phyloP scores from a whole-genome alignment of 352 stramenopile species.

The Pythium aquatile region DNA sequence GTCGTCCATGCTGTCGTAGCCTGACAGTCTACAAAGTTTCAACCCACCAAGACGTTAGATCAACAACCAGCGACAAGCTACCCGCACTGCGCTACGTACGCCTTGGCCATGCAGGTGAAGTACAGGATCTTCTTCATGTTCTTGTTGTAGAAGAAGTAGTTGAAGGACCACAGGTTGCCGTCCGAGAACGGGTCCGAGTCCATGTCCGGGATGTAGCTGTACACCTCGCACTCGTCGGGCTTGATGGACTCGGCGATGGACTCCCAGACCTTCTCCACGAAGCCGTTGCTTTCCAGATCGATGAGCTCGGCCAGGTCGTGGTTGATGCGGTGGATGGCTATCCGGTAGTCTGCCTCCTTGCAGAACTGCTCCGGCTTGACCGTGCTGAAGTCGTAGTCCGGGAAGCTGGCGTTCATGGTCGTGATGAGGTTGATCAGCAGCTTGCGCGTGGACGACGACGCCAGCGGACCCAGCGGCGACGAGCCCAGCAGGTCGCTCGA shows the following conservation, averaged over 20 bases:
- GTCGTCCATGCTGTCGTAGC: constrained; percentile 64
- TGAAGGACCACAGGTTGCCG: constrained; percentile 93
- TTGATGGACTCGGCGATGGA: constrained; percentile 81
- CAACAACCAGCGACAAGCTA: background rate
- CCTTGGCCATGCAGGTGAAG: constrained; percentile 92
- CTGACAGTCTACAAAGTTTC: constrained; percentile 36
- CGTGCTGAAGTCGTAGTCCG: constrained; percentile 92
- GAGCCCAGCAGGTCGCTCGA: constrained; percentile 54
- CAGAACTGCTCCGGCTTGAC: constrained; percentile 89
- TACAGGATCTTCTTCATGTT: constrained; percentile 92
- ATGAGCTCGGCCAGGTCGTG: constrained; percentile 86
- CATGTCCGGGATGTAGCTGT: constrained; percentile 93
- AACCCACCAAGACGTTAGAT: constrained; percentile 4
- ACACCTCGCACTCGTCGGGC: constrained; percentile 90
- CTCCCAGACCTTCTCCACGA: constrained; percentile 99
- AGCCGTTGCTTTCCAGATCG: constrained; percentile 98
- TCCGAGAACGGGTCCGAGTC: constrained; percentile 92
- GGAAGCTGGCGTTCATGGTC: constrained; percentile 94
- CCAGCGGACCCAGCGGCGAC: constrained; percentile 79
- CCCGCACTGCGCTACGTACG: constrained; percentile 33
- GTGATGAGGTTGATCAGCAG: constrained; percentile 93
- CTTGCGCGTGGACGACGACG: constrained; percentile 76
- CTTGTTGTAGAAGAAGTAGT: constrained; percentile 96
- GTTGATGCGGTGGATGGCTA: constrained; percentile 88
- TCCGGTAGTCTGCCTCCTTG: constrained; percentile 83